Evolutionary conservation across 371 early-diverging fungal species (phyloP).

Genomic region (Mucor plumbeus): DNA sequence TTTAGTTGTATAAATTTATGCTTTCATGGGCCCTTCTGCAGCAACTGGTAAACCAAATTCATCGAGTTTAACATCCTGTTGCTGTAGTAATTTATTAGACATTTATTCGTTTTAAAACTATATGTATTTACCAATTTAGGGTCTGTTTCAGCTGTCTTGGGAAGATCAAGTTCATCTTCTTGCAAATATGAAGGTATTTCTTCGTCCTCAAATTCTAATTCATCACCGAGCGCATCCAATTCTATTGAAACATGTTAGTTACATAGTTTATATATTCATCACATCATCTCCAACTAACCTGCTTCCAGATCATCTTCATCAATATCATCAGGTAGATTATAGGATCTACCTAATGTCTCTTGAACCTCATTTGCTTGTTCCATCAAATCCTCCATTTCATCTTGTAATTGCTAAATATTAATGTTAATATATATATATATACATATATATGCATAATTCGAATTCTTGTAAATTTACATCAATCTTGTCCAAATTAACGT

Average conservation of each 20-base stretch:
- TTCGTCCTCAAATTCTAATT: constrained; percentile 82
- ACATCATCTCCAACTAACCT: constrained; percentile 45
- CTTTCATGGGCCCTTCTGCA: constrained; percentile 56
- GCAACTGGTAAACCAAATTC: constrained; percentile 63
- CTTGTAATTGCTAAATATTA: constrained; percentile 80
- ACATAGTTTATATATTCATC: not conserved
- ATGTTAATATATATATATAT: not conserved
- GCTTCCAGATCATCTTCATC: constrained; percentile 98
- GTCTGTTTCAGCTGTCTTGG: constrained; percentile 57
- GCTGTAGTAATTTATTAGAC: constrained; percentile 1
- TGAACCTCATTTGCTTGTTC: constrained; percentile 96
- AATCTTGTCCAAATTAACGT: constrained; percentile 90
- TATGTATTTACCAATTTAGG: constrained; percentile 46
- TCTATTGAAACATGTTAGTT: constrained; percentile 51
- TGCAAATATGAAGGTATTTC: constrained; percentile 74
- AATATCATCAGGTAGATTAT: constrained; percentile 92
- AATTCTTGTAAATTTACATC: constrained; percentile 61
- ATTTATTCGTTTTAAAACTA: not conserved
- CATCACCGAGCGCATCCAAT: constrained; percentile 94
- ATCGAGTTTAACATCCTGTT: constrained; percentile 52
- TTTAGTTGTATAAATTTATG: constrained; percentile 19
- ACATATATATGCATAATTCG: not conserved
- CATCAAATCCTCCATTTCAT: constrained; percentile 96
- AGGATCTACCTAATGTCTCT: constrained; percentile 89
- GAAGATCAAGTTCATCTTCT: constrained; percentile 53